phyloP scores from a whole-genome alignment of 169 alveolate genomes.

The Theileria parva region DNA sequence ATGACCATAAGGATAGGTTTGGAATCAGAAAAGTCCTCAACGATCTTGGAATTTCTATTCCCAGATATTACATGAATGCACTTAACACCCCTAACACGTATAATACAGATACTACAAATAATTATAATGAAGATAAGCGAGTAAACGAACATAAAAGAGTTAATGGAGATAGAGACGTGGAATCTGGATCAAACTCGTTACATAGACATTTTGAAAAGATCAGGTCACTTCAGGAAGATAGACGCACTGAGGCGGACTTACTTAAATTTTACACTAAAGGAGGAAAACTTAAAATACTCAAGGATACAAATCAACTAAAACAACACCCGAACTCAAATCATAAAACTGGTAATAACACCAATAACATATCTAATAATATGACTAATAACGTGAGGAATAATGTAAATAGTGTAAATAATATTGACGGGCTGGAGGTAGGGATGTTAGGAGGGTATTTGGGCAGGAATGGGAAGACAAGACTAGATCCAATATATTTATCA shows the following conservation, averaged over 20 bases:
- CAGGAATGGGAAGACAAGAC: constrained; percentile 8
- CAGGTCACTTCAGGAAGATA: neutral
- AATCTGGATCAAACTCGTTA: neutral
- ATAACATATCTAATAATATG: neutral
- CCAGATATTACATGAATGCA: constrained; percentile 36
- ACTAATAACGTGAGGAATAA: neutral
- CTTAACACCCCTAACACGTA: neutral
- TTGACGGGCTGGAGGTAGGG: neutral
- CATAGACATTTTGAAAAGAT: constrained; percentile 6
- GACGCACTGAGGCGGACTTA: neutral
- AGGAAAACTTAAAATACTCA: constrained; percentile 3
- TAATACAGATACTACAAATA: neutral
- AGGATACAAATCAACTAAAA: constrained; percentile 2
- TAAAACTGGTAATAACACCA: neutral
- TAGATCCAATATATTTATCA: neutral
- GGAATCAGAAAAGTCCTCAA: constrained; percentile 52
- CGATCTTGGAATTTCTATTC: constrained; percentile 50
- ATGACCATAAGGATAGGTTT: constrained; percentile 41
- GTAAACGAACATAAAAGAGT: neutral
- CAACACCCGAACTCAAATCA: neutral
- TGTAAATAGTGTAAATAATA: neutral
- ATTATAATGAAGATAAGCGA: neutral
- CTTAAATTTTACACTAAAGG: constrained; percentile 2
- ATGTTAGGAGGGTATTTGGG: neutral
- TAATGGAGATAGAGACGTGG: neutral